Evolutionary conservation across 2,329 filamentous ascomycete species (phyloP), one percentile per base, ranked within the genome.

Genomic region (Stylonectria norvegica): DNA sequence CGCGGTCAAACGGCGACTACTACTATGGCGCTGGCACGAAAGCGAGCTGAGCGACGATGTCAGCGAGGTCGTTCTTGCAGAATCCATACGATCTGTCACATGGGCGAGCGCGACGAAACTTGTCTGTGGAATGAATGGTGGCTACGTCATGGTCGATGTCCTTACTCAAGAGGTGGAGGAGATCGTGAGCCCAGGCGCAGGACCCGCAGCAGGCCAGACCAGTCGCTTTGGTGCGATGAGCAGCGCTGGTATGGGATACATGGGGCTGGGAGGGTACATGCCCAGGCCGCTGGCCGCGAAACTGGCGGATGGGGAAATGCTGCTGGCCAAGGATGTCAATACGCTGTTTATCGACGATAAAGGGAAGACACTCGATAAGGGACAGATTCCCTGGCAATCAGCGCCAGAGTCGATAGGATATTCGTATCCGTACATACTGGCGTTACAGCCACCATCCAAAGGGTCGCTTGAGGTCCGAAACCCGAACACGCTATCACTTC

Each of bases 311-410:
- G 86, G 87, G 4, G 80, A 96, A 65, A 79, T 97, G 61, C 69
- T 98, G 43, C 74, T 98, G n/a, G 89, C 91, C n/a, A 95, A 95
- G 63, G 93, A 98, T 55, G 89, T 96, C 56, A 95, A 96, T 62
- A 95, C 90, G 1, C 70, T 96, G 37, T 98, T 98, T 61, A 86
- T 95, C 50, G 85, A 93, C 42, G 79, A 85, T 9, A 76, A 89
- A 20, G 93, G 90, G 4, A 90, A 89, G 52, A 77, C 89, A 0
- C 62, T 94, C 22, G 85, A 90, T 31, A 88, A 87, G 64, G 76
- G 85, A 40, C 90, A 97, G 61, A 83, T 98, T n/a, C 89, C 89
- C 2, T 98, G 93, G 93, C 79, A 83, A 29, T 73, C 79, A 22
- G 88, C 91, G 1, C 94, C 93, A 2, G 90, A 96, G 56, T 85